phyloP scores from a whole-genome alignment of 176 grass and related monocot species.

The Carex pumila region DNA sequence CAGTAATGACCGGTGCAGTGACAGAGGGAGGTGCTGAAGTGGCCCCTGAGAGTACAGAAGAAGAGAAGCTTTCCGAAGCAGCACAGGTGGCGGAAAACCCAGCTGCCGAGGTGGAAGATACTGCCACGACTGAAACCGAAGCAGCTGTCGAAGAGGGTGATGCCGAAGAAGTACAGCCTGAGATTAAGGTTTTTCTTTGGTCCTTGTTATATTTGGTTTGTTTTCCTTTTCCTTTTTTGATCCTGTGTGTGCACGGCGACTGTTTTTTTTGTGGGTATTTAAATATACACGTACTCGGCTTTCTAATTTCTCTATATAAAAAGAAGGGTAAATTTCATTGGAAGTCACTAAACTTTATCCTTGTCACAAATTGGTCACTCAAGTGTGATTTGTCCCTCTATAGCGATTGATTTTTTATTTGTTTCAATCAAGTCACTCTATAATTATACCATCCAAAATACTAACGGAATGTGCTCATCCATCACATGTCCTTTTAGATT shows the following conservation, averaged over 20 bases:
- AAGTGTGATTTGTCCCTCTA: too few species aligned
- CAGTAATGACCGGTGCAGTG: slow-evolving; percentile 19
- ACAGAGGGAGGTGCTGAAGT: slow-evolving; percentile 37
- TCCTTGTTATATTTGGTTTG: neutral
- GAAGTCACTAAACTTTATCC: too few species aligned
- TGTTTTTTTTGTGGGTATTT: neutral
- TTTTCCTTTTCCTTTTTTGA: neutral
- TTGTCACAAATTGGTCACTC: too few species aligned
- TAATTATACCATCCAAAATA: too few species aligned
- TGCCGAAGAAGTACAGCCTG: slow-evolving; percentile 36
- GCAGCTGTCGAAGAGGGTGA: slow-evolving; percentile 36
- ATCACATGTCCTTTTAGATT: too few species aligned
- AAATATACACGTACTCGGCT: neutral
- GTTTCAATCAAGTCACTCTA: too few species aligned
- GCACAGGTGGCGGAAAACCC: slow-evolving; percentile 22
- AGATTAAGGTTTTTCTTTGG: slow-evolving; percentile 51
- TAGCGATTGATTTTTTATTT: too few species aligned
- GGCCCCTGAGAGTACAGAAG: slow-evolving; percentile 23
- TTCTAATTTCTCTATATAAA: neutral
- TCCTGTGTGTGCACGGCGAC: neutral
- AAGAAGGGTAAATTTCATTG: too few species aligned
- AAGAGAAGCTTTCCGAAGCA: slow-evolving; percentile 20
- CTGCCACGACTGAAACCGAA: slow-evolving; percentile 29
- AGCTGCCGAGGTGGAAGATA: slow-evolving; percentile 30
- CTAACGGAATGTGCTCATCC: too few species aligned